Evolutionary conservation across 2,329 filamentous ascomycete genomes (phyloP).

Genomic region (Arthrobotrys megalospora): DNA sequence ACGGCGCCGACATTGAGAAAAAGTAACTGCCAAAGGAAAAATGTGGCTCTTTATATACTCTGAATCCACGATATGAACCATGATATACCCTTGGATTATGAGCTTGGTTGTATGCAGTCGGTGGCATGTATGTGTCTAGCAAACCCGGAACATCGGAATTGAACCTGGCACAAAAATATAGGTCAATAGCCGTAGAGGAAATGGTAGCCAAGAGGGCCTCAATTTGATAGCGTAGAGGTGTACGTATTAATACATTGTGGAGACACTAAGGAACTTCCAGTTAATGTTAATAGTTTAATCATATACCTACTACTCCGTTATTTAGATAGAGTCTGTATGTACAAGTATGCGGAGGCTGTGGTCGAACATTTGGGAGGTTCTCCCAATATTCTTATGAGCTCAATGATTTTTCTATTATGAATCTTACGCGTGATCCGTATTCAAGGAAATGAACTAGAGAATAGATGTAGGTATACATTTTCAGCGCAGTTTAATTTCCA

Average conservation of each 20-base stretch:
- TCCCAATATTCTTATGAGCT: too few relatives aligned
- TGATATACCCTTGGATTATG: neutral
- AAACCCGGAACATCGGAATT: too few relatives aligned
- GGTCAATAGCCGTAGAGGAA: conserved; percentile 14
- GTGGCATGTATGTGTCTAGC: neutral
- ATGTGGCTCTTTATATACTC: neutral
- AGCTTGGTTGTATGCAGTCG: neutral
- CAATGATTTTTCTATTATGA: too few relatives aligned
- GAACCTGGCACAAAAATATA: neutral
- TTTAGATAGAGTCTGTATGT: too few relatives aligned
- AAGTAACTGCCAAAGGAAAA: neutral
- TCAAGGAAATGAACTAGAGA: too few relatives aligned
- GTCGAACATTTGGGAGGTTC: too few relatives aligned
- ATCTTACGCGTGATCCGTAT: too few relatives aligned
- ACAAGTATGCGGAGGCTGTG: too few relatives aligned
- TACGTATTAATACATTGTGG: neutral
- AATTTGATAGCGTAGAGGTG: neutral
- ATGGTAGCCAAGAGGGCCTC: neutral
- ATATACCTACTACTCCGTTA: too few relatives aligned
- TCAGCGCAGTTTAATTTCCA: too few relatives aligned
- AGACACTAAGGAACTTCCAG: neutral
- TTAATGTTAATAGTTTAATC: neutral
- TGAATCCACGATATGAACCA: neutral
- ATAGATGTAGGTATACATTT: too few relatives aligned
- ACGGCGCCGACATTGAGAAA: neutral